These are phyloP conservation scores for Xylaria sp. DNA, from an alignment of 495 filamentous ascomycete genomes.

Conservation along the genomic window DNA sequence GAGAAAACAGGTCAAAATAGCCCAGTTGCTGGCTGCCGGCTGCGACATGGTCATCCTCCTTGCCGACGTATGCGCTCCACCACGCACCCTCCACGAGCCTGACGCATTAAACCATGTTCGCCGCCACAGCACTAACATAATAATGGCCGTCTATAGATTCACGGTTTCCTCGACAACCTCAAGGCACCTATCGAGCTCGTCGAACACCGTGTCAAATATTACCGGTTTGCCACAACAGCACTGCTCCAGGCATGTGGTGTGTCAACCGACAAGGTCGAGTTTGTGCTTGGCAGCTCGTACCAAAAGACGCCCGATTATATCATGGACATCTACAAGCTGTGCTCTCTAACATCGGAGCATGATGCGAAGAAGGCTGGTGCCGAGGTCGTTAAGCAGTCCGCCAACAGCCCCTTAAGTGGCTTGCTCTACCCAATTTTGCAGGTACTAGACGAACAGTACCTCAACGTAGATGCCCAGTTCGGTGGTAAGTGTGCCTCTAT, in stretches of 20 bases:
- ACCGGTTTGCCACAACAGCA: conserved; percentile 68
- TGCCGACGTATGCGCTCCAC: conserved; percentile 63
- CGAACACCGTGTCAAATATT: conserved; percentile 75
- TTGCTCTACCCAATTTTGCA: conserved; percentile 91
- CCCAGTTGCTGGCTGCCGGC: conserved; percentile 83
- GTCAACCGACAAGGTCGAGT: conserved; percentile 77
- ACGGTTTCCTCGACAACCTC: conserved; percentile 81
- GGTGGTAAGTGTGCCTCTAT: conserved; percentile 55
- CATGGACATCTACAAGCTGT: conserved; percentile 76
- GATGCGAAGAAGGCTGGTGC: conserved; percentile 88
- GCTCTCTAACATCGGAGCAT: conserved; percentile 63
- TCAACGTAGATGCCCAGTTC: conserved; percentile 82
- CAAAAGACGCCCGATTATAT: conserved; percentile 72
- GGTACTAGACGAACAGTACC: conserved; percentile 88
- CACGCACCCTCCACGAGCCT: background rate
- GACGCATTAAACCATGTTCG: background rate
- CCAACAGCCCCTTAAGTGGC: conserved; percentile 75
- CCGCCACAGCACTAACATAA: conserved; percentile 10
- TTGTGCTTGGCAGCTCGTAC: conserved; percentile 86
- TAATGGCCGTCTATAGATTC: conserved; percentile 37
- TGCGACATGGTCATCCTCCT: conserved; percentile 83
- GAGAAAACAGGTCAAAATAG: conserved; percentile 72
- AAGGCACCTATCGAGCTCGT: conserved; percentile 92
- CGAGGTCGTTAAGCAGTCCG: conserved; percentile 91
- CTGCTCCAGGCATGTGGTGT: conserved; percentile 75